Conservation (phyloP, 768 basidiomycete genomes). For the Psilocybe azurescens region DNA sequence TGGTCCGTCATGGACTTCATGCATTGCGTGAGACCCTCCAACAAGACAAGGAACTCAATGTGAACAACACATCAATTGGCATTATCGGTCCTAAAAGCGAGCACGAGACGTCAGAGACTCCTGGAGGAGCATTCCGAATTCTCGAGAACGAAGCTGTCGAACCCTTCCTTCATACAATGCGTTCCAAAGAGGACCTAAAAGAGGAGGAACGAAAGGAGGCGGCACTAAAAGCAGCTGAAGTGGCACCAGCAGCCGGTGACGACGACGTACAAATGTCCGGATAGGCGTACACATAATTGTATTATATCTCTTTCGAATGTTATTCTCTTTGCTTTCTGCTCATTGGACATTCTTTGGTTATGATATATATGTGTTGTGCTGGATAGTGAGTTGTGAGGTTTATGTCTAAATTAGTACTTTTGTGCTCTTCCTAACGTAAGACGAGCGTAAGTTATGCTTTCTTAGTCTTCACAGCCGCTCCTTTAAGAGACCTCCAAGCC, state of each 20-base stretch:
- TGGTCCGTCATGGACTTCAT: slow-evolving; percentile 92
- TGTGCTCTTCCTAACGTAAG: neutral
- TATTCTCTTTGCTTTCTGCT: slow-evolving; percentile 5
- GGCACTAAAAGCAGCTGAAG: slow-evolving; percentile 37
- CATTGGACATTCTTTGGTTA: neutral
- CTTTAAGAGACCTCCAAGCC: slow-evolving; percentile 44
- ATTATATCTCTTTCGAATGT: slow-evolving; percentile 20
- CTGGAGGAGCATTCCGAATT: slow-evolving; percentile 78
- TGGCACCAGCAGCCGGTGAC: slow-evolving; percentile 49
- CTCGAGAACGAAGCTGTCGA: slow-evolving; percentile 81
- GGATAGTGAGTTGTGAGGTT: slow-evolving; percentile 13
- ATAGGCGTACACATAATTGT: slow-evolving; percentile 39
- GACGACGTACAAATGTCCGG: slow-evolving; percentile 90
- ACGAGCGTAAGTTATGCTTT: neutral
- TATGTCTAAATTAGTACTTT: neutral
- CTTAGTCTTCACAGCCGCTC: neutral
- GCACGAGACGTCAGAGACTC: slow-evolving; percentile 56
- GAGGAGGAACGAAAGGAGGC: slow-evolving; percentile 33
- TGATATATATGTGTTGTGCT: neutral
- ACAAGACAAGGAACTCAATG: slow-evolving; percentile 95
- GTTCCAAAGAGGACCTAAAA: slow-evolving; percentile 58
- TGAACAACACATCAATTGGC: slow-evolving; percentile 94
- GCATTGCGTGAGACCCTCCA: slow-evolving; percentile 97
- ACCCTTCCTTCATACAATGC: slow-evolving; percentile 79
- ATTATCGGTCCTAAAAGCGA: slow-evolving; percentile 80